phyloP scores from a whole-genome alignment of 176 grass and related monocot species.

The Thalia dealbata region DNA sequence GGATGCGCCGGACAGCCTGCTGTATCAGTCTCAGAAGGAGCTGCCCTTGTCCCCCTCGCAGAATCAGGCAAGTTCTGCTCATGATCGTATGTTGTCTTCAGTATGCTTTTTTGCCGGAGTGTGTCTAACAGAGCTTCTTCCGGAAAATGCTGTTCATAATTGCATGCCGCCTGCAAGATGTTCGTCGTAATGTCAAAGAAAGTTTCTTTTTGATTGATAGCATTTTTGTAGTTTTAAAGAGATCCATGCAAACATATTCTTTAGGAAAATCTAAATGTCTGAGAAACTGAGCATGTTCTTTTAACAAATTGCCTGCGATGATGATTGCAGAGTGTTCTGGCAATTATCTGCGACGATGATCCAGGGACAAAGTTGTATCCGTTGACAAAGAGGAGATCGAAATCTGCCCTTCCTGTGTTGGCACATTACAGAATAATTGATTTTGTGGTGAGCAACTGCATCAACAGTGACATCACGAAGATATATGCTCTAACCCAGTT shows the following conservation, averaged over 20 bases:
- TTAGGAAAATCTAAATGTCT: too few relatives aligned
- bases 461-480: constrained; percentile 21
- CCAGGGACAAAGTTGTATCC: constrained; percentile 20
- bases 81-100: neutral
- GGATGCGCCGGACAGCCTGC: neutral
- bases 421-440: constrained; percentile 18
- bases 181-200: neutral
- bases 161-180: neutral
- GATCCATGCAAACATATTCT: too few relatives aligned
- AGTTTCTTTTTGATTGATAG: too few relatives aligned
- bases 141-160: neutral
- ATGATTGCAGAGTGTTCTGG: constrained; percentile 16
- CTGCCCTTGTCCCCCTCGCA: neutral
- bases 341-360: constrained; percentile 13
- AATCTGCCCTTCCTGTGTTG: constrained; percentile 4
- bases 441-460: constrained; percentile 21
- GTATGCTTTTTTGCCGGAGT: neutral
- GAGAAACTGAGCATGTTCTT: too few relatives aligned
- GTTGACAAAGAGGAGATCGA: constrained; percentile 15
- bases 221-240: too few relatives aligned
- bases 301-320: neutral
- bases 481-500: constrained; percentile 24
- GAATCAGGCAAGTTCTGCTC: neutral
- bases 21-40: neutral
- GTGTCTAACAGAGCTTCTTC: neutral